Evolutionary conservation across 1,284 basidiomycete genomes (phyloP), one percentile per base, ranked within the genome.

Genomic region (Cronartium quercuum): DNA sequence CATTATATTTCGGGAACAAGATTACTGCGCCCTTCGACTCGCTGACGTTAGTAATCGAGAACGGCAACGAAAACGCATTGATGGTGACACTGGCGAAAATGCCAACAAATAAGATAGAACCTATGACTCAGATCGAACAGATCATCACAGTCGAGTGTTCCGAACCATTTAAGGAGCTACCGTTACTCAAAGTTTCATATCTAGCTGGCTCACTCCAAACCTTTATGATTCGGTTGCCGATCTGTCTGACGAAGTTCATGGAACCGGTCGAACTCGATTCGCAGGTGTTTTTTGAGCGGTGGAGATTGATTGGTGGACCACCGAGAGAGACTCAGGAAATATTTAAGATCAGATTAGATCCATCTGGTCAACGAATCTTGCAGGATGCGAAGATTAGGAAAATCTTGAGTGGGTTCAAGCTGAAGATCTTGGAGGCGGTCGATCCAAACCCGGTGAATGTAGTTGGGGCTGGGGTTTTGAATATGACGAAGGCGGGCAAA

Each of bases 1-100:
- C 94, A 24, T 85, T 98, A 38, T 98, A 95, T 83, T 88, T 98
- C 78, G 94, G 95, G 78, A 98, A 98, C 86, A 98, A 98, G 83
- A 86, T 95, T 67, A 87, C 90, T 15, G 88, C 89, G 3, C 87
- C 92, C 24, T 87, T 98, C 79, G 90, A 89, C 9, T 91, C 92
- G 12, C 92, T 98, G 83, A 93, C 91, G 1, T 89, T 92, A 3
- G 88, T 88, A 1, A 84, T 97, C 76, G 87, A 91, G 77, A 86
- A 88, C 74, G 85, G 86, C 64, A 88, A 94, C 76, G 83, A 89
- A 1, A 88, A 90, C 7, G 88, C 90, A 0, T 83, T 98, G 47
- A 86, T 87, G 5, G 88, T 90, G 15, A 88, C 88, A 1, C 91
- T 98, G 81, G 88, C 91, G 15, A 95, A 95, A 83, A 94, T 98